Evolutionary conservation across 176 grass and related monocot genomes (phyloP), one percentile per base, ranked within the genome.

Genomic region (Thalia dealbata): DNA sequence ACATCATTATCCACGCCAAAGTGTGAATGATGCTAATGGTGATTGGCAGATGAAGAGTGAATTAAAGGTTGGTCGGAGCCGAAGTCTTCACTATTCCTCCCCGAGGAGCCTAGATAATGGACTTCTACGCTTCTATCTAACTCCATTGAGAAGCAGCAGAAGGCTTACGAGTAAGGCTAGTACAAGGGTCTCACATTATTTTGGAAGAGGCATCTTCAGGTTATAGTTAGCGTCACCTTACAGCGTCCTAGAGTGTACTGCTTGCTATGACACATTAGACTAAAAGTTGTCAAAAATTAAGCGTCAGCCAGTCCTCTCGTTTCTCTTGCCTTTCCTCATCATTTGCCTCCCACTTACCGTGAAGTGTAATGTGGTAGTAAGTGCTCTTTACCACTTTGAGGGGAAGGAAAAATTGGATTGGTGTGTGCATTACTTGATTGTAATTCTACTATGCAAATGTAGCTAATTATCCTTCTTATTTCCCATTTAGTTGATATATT

Each of bases 1-100:
- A 22, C 89, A 72, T 73, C 81, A 73, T 13, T 19, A 70, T 30
- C 9, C 59, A 16, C 27, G 15, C 60, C 73, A 64, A 69, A 76
- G 42, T 56, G 63, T 76, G 0, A 91, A 91, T 78, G 48, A 68
- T 3, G 56, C 79, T 55, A 84, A 84, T 30, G 81, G 81, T 32
- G 85, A 82, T 70, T 86, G 81, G 81, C 79, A 81, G 23, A 86
- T 29, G 70, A 99, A 79, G 26, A 91, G 75, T 69, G 83, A 88
- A 67, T 79, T 44, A 66, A 88, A 64, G 75, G 86, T 99, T 73
- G 79, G 87, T 61, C 86, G 95, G 71, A 99, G 95, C 86, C 89
- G 87, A 68, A 99, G 90, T 24, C 83, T 93, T 32, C 87, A 99
- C 81, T 99, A 99, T 13, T 82, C 88, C 0, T 93, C 95, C 45